A percentile compares a stretch with the other conserved stretches of the same genome.
Conservation (phyloP, 208 protist genomes). For the Leishmania guyanensis region DNA sequence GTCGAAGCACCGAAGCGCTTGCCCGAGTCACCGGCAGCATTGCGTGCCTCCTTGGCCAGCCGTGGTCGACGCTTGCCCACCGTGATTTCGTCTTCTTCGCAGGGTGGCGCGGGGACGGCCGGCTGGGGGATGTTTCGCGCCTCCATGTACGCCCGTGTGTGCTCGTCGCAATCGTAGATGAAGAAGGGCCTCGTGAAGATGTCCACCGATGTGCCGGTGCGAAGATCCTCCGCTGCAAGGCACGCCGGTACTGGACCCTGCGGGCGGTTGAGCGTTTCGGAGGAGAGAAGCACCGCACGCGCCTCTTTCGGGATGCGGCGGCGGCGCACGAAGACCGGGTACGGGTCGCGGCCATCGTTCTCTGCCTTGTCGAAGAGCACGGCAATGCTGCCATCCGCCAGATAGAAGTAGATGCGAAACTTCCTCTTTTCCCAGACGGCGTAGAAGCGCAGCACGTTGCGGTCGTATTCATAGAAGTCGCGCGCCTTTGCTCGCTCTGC, state of each 20-base stretch:
- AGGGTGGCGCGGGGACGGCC: constrained; percentile 32
- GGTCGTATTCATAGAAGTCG: constrained; percentile 94
- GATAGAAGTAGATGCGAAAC: constrained; percentile 96
- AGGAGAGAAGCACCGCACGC: constrained; percentile 35
- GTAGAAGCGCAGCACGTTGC: constrained; percentile 96
- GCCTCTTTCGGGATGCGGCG: constrained; percentile 80
- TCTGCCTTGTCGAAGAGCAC: constrained; percentile 88
- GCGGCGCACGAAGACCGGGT: constrained; percentile 91
- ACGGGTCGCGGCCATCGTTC: constrained; percentile 95
- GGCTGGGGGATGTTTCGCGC: constrained; percentile 46
- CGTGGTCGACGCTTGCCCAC: constrained; percentile 32
- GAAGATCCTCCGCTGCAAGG: constrained; percentile 80
- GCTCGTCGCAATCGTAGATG: constrained; percentile 94
- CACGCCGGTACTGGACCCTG: constrained; percentile 43
- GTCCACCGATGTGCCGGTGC: constrained; percentile 76
- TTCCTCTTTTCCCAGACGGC: constrained; percentile 93
- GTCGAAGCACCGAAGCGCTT: constrained; percentile 63
- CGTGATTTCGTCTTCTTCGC: constrained; percentile 45
- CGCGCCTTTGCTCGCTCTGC: constrained; percentile 81
- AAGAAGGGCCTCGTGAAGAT: constrained; percentile 85
- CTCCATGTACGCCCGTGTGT: constrained; percentile 89
- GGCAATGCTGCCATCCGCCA: constrained; percentile 94
- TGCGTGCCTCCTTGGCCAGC: constrained; percentile 14
- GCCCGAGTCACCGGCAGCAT: neutral
- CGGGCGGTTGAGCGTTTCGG: constrained; percentile 75